These are phyloP conservation scores for Nicotiana noctiflora DNA, from an alignment of 257 asterid species.

Conservation along the genomic window DNA sequence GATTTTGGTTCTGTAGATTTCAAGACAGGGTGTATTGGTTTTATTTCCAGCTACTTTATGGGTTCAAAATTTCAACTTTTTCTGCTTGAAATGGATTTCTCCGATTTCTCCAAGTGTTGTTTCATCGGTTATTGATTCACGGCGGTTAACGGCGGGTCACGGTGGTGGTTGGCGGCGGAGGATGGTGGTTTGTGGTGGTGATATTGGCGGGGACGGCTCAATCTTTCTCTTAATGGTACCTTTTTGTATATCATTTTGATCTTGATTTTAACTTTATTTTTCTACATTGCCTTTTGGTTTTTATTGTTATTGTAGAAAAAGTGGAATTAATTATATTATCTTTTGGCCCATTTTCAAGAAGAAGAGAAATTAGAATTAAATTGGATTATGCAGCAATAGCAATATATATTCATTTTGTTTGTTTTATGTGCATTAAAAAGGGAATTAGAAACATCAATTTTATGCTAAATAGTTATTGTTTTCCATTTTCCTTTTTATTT, in stretches of 20 bases:
- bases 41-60: neutral
- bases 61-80: neutral
- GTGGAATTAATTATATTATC: neutral
- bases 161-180: neutral
- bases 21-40: neutral
- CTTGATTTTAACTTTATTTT: conserved; percentile 2
- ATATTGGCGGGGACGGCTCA: conserved; percentile 64
- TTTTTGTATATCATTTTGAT: conserved; percentile 8
- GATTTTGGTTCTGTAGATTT: neutral
- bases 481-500: too few relatives aligned
- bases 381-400: neutral
- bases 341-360: neutral
- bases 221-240: conserved; percentile 26
- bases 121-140: neutral
- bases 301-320: neutral
- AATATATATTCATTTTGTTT: neutral
- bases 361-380: neutral
- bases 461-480: neutral
- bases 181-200: conserved; percentile 20
- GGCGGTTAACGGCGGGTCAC: neutral
- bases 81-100: conserved; percentile 7
- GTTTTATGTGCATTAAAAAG: neutral
- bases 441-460: neutral
- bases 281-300: neutral
- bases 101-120: neutral